These are phyloP conservation scores for Candida saitoana DNA, from an alignment of 805 yeast genomes.

Conservation along the genomic window DNA sequence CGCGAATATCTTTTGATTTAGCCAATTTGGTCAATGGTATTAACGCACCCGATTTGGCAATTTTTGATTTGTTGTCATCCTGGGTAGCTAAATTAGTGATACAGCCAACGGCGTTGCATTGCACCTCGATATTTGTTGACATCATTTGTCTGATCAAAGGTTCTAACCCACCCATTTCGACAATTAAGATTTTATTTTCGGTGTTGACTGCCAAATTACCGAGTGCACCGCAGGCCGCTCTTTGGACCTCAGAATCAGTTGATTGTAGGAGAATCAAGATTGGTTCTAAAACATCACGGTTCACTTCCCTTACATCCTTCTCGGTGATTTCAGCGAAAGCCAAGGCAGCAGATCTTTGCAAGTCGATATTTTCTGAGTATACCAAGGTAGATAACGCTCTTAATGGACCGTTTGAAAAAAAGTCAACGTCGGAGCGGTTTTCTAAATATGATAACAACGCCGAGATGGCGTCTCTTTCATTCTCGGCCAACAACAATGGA, in stretches of 20 bases:
- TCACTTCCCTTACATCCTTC: conserved; percentile 87
- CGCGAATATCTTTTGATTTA: conserved; percentile 89
- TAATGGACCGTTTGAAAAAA: conserved; percentile 80
- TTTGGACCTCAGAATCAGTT: conserved; percentile 89
- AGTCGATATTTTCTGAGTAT: conserved; percentile 88
- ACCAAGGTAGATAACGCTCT: conserved; percentile 89
- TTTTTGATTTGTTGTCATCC: conserved; percentile 93
- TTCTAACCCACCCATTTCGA: conserved; percentile 96
- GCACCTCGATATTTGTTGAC: conserved; percentile 95
- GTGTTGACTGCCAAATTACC: conserved; percentile 98
- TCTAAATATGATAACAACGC: conserved; percentile 85
- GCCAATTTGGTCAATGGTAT: conserved; percentile 93
- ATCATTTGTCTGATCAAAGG: conserved; percentile 97
- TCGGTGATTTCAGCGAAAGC: conserved; percentile 99
- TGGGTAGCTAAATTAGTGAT: conserved; percentile 97
- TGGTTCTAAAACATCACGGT: conserved; percentile 89
- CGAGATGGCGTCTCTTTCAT: conserved; percentile 94
- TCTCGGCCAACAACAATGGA: conserved; percentile 79
- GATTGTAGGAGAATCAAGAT: conserved; percentile 82
- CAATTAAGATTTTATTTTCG: conserved; percentile 87
- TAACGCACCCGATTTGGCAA: conserved; percentile 94
- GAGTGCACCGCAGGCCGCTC: conserved; percentile 98
- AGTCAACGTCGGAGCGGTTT: conserved; percentile 81
- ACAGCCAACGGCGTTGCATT: conserved; percentile 98
- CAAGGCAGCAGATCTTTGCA: conserved; percentile 94